Percentiles rank a stretch among this genome's conserved stretches.
phyloP scores from a whole-genome alignment of 345 rosid genomes.

The Salix exigua region DNA sequence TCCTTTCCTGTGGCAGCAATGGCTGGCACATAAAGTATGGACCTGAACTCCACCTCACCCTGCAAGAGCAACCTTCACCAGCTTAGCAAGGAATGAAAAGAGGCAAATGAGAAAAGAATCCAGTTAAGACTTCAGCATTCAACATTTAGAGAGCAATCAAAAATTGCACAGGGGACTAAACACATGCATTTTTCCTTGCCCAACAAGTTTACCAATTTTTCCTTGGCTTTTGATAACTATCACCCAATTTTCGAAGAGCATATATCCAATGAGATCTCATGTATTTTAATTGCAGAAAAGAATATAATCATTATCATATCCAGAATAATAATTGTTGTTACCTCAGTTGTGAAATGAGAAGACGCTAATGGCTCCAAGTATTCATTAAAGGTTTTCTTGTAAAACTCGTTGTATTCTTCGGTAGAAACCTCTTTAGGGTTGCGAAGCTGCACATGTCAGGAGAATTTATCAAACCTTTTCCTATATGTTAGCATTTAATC shows the following conservation, averaged over 20 bases:
- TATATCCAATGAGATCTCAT: neutral
- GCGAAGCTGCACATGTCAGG: slow-evolving; percentile 60
- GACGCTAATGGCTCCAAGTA: slow-evolving; percentile 93
- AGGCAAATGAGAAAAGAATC: neutral
- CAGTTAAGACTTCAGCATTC: neutral
- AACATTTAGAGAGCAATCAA: neutral
- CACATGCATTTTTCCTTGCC: neutral
- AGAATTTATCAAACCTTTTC: slow-evolving; percentile 8
- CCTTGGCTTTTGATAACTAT: neutral
- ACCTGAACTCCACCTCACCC: slow-evolving; percentile 99
- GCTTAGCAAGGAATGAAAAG: slow-evolving; percentile 1
- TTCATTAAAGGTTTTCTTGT: slow-evolving; percentile 81
- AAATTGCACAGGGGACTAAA: neutral
- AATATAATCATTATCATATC: neutral
- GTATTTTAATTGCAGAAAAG: neutral
- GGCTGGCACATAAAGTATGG: slow-evolving; percentile 86
- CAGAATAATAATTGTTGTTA: slow-evolving; percentile 15
- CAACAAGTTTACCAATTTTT: neutral
- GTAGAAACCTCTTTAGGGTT: slow-evolving; percentile 85
- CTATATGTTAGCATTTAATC: neutral
- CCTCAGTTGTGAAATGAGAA: slow-evolving; percentile 98
- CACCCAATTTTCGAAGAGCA: slow-evolving; percentile 10
- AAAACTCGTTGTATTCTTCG: slow-evolving; percentile 88
- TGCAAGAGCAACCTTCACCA: slow-evolving; percentile 28
- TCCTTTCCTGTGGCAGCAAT: slow-evolving; percentile 72